Base-by-base conservation (phyloP, 1,284 basidiomycete genomes). In the Ustilago lituana region DNA sequence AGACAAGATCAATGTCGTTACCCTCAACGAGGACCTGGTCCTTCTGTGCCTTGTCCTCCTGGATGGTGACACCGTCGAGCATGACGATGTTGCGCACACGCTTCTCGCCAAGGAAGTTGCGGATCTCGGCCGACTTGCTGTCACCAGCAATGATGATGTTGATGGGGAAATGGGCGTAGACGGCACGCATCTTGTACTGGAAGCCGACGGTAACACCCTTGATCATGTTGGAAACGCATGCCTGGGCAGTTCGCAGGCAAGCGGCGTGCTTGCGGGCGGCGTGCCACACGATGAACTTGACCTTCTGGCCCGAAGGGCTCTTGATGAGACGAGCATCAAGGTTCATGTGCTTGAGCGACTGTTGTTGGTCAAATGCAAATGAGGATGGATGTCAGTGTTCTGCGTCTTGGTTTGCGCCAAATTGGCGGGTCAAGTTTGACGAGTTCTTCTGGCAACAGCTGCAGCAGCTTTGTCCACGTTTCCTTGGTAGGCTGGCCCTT, bases 81-180 rank as follows among this genome's bases (percentile, higher is more conserved):
- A 99, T 98, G 74, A 87, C 83, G 67, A 98, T 93, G 81, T 95
- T 88, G 79, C 96, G 90, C 73, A 96, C 92, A 79, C 82, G 80
- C 88, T 95, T 94, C 87, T 93, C 91, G 77, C 94, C 93, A 83
- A 96, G 87, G 87, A 98, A 98, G 87, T 98, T 98, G 81, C 97
- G 90, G 86, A 99, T 98, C 85, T 98, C 95, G 62, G 97, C 85
- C 51, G 89, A 86, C 54, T 83, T 83, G 59, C 92, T 93, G 77
- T 86, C 85, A 39, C 91, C 90, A 84, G 91, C 89, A 82, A 98
- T 93, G 84, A 98, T 98, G 84, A 92, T 91, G 88, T 99, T 98
- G 88, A 99, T 97, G 74, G 96, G 96, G 88, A 99, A 99, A 88
- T 99, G 96, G 82, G 96, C 96, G 84, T 98, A 99, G 61, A 98